A percentile compares a stretch with the other conserved stretches of the same genome.
Evolutionary conservation across 768 basidiomycete genomes (phyloP).

Genomic region (Gloeopeniophorella convolvens): DNA sequence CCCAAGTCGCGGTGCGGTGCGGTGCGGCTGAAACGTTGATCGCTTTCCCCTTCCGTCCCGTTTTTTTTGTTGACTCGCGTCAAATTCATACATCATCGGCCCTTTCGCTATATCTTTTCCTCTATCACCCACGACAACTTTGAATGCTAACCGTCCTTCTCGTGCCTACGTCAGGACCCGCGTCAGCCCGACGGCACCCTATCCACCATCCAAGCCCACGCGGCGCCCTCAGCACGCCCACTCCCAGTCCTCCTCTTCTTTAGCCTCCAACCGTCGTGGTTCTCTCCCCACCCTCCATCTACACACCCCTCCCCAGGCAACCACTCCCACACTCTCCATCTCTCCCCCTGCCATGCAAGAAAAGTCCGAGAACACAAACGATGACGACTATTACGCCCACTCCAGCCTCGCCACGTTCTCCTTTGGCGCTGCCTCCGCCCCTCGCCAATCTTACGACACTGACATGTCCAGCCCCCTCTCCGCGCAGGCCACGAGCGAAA

Average conservation of each 20-base stretch:
- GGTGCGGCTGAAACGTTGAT: constrained; percentile 2
- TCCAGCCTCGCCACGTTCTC: constrained; percentile 36
- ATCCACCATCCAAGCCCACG: constrained; percentile 21
- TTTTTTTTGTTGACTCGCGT: not conserved
- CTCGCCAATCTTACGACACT: constrained; percentile 23
- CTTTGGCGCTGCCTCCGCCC: constrained; percentile 32
- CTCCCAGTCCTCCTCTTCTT: constrained; percentile 23
- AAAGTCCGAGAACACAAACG: constrained; percentile 19
- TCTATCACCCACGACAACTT: not conserved
- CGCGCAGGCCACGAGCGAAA: constrained; percentile 5
- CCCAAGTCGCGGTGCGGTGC: not conserved
- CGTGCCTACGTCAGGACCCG: constrained; percentile 11
- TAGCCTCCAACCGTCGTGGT: constrained; percentile 23
- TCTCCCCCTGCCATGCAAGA: constrained; percentile 20
- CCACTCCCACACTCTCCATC: constrained; percentile 17
- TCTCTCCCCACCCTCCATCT: constrained; percentile 28
- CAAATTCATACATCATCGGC: not conserved
- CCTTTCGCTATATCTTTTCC: not conserved
- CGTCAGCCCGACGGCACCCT: constrained; percentile 17
- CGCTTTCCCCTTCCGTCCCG: not conserved
- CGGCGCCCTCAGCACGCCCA: constrained; percentile 19
- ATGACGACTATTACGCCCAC: constrained; percentile 27
- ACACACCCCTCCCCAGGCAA: constrained; percentile 20
- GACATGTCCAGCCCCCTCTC: constrained; percentile 36
- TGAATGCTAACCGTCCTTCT: constrained; percentile 8